Percentiles rank a stretch among this genome's conserved stretches.
Conservation (phyloP, 108 stramenopile genomes). For the Bacterosira constricta region DNA sequence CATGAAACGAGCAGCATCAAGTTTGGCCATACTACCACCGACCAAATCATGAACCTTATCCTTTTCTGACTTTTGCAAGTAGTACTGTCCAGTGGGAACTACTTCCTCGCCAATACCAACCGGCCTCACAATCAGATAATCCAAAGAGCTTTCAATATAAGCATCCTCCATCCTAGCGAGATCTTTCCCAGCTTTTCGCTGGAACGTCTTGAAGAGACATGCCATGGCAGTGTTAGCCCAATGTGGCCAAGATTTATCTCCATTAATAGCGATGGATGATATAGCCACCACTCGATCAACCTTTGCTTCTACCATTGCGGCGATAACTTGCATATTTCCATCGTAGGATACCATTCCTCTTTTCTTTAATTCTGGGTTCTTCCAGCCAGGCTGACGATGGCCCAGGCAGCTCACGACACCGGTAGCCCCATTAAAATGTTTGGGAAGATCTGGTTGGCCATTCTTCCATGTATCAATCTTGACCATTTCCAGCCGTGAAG, state of each 20-base stretch:
- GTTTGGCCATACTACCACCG: constrained; percentile 64
- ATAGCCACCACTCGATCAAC: constrained; percentile 56
- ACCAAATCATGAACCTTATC: constrained; percentile 5
- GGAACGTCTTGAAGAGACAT: constrained; percentile 49
- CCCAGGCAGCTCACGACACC: constrained; percentile 78
- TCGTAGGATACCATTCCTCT: constrained; percentile 34
- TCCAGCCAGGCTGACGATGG: constrained; percentile 65
- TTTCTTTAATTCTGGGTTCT: constrained; percentile 30
- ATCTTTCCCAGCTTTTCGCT: constrained; percentile 54
- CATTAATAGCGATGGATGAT: constrained; percentile 60
- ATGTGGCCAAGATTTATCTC: constrained; percentile 56
- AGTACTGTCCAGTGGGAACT: constrained; percentile 50
- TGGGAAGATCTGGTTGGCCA: constrained; percentile 14
- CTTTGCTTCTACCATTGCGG: constrained; percentile 57
- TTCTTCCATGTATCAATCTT: constrained; percentile 40
- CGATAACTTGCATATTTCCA: constrained; percentile 64
- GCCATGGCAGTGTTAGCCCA: constrained; percentile 55
- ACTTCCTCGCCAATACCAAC: constrained; percentile 66
- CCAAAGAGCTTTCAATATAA: constrained; percentile 27
- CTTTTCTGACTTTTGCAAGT: constrained; percentile 47
- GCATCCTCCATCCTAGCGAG: constrained; percentile 55
- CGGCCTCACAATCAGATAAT: constrained; percentile 73
- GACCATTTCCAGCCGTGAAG: constrained; percentile 34
- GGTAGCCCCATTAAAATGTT: constrained; percentile 53
- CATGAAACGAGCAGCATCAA: constrained; percentile 72